These are phyloP conservation scores for Cardamine resedifolia DNA, from an alignment of 345 rosid genomes.

Conservation along the genomic window DNA sequence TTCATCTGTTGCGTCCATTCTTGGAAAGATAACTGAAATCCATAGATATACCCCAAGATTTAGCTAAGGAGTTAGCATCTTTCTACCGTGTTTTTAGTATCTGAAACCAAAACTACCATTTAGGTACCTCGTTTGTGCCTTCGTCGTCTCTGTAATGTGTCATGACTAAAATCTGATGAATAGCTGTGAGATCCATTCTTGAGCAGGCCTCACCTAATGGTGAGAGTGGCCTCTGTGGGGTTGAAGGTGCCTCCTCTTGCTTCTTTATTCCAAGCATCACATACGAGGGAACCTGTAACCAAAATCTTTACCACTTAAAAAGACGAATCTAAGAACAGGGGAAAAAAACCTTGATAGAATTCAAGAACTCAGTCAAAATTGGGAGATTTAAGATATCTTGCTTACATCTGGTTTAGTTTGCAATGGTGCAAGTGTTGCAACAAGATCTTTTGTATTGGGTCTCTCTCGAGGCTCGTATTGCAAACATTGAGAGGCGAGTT, in stretches of 20 bases:
- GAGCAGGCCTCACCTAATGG: constrained; percentile 96
- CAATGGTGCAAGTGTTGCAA: constrained; percentile 67
- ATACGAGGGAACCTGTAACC: constrained; percentile 75
- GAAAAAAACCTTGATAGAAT: too few relatives aligned
- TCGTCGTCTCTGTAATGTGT: constrained; percentile 96
- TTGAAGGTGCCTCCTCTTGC: constrained; percentile 70
- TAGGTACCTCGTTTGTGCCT: constrained; percentile 78
- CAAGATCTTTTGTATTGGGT: constrained; percentile 80
- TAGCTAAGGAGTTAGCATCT: background rate
- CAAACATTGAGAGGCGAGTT: constrained; percentile 82
- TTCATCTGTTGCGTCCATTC: constrained; percentile 99
- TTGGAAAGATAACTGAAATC: constrained; percentile 80
- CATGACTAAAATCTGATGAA: constrained; percentile 83
- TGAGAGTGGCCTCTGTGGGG: constrained; percentile 77
- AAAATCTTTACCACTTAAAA: constrained; percentile 1
- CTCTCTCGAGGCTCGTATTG: constrained; percentile 96
- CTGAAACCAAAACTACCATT: background rate
- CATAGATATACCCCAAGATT: background rate
- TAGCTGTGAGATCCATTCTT: constrained; percentile 92
- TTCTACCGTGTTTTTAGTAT: background rate
- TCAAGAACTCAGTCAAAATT: too few relatives aligned
- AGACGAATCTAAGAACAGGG: background rate
- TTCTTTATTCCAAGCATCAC: constrained; percentile 84
- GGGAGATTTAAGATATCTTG: background rate
- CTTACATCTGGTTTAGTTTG: constrained; percentile 86